Conservation (phyloP, 805 yeast species). For the Starmerella sp. region DNA sequence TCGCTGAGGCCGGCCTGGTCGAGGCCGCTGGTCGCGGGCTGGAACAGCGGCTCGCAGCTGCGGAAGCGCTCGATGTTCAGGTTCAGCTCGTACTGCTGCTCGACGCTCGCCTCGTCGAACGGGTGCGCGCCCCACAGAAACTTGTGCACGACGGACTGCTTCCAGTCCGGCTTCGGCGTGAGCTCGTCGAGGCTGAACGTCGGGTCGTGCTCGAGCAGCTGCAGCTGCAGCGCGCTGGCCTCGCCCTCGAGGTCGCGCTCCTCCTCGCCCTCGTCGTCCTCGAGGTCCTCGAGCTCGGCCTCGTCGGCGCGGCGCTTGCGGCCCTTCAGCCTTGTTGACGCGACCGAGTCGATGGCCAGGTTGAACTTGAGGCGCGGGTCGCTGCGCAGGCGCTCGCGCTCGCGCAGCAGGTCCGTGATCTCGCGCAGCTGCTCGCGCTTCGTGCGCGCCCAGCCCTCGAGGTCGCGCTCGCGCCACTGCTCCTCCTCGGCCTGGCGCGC, state of each 20-base stretch:
- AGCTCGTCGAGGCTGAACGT: slow-evolving; percentile 78
- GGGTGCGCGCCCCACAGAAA: slow-evolving; percentile 86
- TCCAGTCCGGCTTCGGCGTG: slow-evolving; percentile 73
- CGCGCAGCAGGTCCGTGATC: slow-evolving; percentile 53
- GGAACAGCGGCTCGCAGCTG: slow-evolving; percentile 84
- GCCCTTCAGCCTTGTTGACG: slow-evolving; percentile 17
- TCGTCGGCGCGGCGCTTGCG: slow-evolving; percentile 44
- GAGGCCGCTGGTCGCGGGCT: slow-evolving; percentile 86
- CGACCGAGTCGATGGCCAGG: slow-evolving; percentile 6
- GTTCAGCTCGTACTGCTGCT: slow-evolving; percentile 82
- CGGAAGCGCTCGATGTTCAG: slow-evolving; percentile 81
- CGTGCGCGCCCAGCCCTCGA: slow-evolving; percentile 66
- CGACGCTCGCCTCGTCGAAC: slow-evolving; percentile 68
- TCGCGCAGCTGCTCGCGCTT: slow-evolving; percentile 51
- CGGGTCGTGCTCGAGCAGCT: slow-evolving; percentile 72
- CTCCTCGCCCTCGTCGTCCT: slow-evolving; percentile 53
- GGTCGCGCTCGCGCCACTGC: slow-evolving; percentile 65
- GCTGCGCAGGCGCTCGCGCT: slow-evolving; percentile 55
- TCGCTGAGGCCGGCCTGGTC: slow-evolving; percentile 94
- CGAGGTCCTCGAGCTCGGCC: slow-evolving; percentile 4
- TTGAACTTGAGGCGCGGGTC: slow-evolving; percentile 40
- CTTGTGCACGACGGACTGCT: slow-evolving; percentile 62
- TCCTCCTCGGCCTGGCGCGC: slow-evolving; percentile 55
- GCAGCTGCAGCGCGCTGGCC: slow-evolving; percentile 48
- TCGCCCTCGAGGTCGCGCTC: slow-evolving; percentile 52